Evolutionary conservation across 2,329 filamentous ascomycete species (phyloP).

Genomic region (Chaetoscypha palmicola): DNA sequence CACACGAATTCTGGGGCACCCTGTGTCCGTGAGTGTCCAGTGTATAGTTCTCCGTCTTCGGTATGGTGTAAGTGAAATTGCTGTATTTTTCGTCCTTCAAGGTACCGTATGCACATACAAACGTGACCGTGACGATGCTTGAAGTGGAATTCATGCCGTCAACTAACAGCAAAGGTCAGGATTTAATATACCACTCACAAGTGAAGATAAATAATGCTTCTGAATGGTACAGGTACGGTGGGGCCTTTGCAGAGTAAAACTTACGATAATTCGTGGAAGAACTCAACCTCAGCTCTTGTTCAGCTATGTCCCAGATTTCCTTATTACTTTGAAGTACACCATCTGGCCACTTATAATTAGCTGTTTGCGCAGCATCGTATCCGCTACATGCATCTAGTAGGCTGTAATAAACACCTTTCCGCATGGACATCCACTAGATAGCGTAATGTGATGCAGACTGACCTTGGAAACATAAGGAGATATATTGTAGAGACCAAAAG

Average conservation of each 20-base stretch:
- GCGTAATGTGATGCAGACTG: neutral
- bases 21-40: too few species aligned
- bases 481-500: slow-evolving; percentile 12
- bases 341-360: slow-evolving; percentile 11
- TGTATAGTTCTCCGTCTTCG: neutral
- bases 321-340: slow-evolving; percentile 1
- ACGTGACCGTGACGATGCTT: neutral
- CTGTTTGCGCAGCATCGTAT: slow-evolving; percentile 10
- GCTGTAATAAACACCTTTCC: neutral
- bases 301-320: neutral
- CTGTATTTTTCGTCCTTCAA: neutral
- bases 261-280: too few species aligned
- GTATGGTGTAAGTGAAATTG: neutral
- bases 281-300: too few species aligned
- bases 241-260: too few species aligned
- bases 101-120: neutral
- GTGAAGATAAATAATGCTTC: too few species aligned
- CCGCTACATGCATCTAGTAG: slow-evolving; percentile 13
- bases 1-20: too few species aligned
- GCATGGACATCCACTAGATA: too few species aligned
- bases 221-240: too few species aligned
- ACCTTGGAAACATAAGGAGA: slow-evolving; percentile 8
- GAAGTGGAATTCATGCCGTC: too few species aligned
- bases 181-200: too few species aligned
- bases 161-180: too few species aligned